A percentile compares a stretch with the other conserved stretches of the same genome.
Evolutionary conservation across 139 green algal genomes (phyloP).

Genomic region (Ettlia oleoabundans): DNA sequence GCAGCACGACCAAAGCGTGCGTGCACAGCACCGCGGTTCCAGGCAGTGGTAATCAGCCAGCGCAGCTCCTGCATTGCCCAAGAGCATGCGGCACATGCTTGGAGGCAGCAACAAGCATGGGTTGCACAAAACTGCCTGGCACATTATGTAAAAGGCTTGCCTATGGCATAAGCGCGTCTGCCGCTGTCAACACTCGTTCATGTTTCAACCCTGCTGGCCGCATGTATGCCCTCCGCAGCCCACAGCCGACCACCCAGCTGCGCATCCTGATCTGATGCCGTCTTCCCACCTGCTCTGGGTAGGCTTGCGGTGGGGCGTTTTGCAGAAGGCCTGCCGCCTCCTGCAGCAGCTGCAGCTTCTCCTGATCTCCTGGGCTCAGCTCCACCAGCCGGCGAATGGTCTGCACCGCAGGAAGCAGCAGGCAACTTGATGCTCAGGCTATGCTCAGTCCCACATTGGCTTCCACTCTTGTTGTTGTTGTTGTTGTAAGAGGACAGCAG

Average conservation of each 20-base stretch:
- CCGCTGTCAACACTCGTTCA: too few relatives aligned
- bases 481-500: background rate
- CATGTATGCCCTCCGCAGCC: too few relatives aligned
- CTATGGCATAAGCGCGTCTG: too few relatives aligned
- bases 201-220: too few relatives aligned
- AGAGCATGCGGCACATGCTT: too few relatives aligned
- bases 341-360: constrained; percentile 14
- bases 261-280: too few relatives aligned
- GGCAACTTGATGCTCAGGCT: background rate
- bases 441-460: too few relatives aligned
- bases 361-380: background rate
- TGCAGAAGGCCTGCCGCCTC: constrained; percentile 22
- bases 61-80: constrained; percentile 26
- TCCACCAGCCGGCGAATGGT: constrained; percentile 28
- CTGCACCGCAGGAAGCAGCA: background rate
- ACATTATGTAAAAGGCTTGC: too few relatives aligned
- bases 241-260: too few relatives aligned
- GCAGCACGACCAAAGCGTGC: constrained; percentile 1
- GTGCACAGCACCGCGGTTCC: constrained; percentile 43
- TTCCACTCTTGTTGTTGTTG: too few relatives aligned
- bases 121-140: too few relatives aligned
- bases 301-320: background rate
- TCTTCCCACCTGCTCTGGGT: constrained; percentile 5
- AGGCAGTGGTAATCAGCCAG: constrained; percentile 35
- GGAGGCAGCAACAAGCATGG: too few relatives aligned